These are phyloP conservation scores for Conidiobolus coronatus DNA, from an alignment of 371 early-diverging fungal genomes.

Conservation along the genomic window DNA sequence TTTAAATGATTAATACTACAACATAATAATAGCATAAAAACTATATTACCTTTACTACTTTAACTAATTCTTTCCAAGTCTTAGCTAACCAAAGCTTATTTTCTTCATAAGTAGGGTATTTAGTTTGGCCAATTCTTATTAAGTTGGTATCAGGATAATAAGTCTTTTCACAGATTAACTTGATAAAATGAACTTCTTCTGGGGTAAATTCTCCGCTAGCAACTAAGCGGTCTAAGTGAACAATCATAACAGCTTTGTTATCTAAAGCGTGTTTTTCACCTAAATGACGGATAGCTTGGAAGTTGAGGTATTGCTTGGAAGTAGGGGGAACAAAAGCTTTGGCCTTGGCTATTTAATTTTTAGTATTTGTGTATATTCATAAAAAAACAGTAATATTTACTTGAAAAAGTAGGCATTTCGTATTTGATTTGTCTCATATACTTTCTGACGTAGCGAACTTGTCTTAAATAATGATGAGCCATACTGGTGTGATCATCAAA, in stretches of 20 bases:
- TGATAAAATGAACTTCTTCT: neutral
- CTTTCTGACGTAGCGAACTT: neutral
- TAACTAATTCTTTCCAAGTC: no score
- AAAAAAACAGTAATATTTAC: no score
- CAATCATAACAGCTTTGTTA: neutral
- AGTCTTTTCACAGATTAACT: neutral
- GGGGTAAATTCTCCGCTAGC: neutral
- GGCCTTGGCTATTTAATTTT: neutral
- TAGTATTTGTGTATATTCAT: no score
- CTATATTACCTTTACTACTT: no score
- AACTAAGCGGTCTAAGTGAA: neutral
- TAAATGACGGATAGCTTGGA: neutral
- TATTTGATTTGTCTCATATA: neutral
- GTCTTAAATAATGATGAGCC: neutral
- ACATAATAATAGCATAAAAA: no score
- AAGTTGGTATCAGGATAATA: no score
- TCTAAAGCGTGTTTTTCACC: neutral
- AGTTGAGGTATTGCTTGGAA: neutral
- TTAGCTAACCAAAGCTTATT: no score
- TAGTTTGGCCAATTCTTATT: no score
- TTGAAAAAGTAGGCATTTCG: neutral
- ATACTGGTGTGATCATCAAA: neutral
- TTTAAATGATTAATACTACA: no score
- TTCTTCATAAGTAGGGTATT: no score
- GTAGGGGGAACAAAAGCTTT: neutral